Evolutionary conservation across 106 monocot species (phyloP), one percentile per base, ranked within the genome.

Genomic region (Phalaenopsis equestris): DNA sequence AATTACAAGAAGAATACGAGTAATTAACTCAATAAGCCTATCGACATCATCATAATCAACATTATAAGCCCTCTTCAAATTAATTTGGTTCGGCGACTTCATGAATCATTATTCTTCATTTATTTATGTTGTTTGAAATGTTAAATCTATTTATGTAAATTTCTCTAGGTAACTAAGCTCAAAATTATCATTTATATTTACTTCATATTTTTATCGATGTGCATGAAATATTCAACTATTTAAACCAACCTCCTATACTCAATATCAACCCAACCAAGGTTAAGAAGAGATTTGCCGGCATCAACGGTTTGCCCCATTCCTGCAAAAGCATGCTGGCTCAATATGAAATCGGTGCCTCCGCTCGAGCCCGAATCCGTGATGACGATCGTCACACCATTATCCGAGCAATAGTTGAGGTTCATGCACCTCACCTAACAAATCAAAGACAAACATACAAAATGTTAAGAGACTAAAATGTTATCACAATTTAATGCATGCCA

Each of bases 301-400:
- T 88, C 90, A 0, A 86, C 45, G 0, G 82, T 92, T 83, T 82
- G 86, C 17, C 80, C 92, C 90, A 90, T 90, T 30, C 74, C 55
- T 4, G 83, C 42, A 55, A 93, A 93, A 3, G 92, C 92, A 75
- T 82, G 88, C 75, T 86, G 80, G 83, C 92, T 93, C 2, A 93
- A 84, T 42, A 93, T 93, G 79, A 93, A 93, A 73, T 93, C 92
- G 2, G 92, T 85, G 80, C 75, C 83, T 23, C 81, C 86, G 24
- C 92, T 93, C 8, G 92, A 73, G 12, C 92, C 92, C 0, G 68
- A 83, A 57, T 93, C 92, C 1, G 90, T 93, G 36, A 93, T 85
- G 16, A 86, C 88, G 23, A 93, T 83, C 0, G 81, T 88, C 15
- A 88, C 87, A 6, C 92, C 87, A 46, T 90, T 78, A 36, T 64